These are phyloP conservation scores for Annona squamosa DNA, from an alignment of 164 flowering plant genomes.

Conservation along the genomic window DNA sequence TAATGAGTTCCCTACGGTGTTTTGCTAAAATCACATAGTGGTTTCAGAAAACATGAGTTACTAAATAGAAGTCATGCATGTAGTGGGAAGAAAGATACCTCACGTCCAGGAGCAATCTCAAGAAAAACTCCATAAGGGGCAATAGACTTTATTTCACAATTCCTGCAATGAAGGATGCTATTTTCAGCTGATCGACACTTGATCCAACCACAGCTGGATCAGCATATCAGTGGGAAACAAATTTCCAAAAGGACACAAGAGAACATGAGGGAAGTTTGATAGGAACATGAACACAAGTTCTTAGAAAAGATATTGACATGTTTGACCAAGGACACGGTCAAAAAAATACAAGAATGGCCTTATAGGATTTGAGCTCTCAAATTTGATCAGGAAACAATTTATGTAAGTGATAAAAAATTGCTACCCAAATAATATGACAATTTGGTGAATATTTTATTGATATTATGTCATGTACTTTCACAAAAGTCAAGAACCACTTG, in stretches of 20 bases:
- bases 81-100: conserved; percentile 40
- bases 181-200: background rate
- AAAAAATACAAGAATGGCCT: no score
- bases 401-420: no score
- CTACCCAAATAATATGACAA: no score
- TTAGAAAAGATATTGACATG: no score
- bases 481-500: no score
- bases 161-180: conserved; percentile 32
- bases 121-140: conserved; percentile 89
- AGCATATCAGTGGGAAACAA: background rate
- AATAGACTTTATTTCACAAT: conserved; percentile 82
- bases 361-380: no score
- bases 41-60: background rate
- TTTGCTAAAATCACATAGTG: background rate
- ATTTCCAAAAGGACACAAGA: background rate
- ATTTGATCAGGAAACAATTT: no score
- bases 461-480: no score
- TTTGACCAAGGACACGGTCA: no score
- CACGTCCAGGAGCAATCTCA: conserved; percentile 93
- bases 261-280: no score
- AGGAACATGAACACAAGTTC: no score
- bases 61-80: background rate
- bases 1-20: background rate
- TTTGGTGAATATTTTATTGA: no score
- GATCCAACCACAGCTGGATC: background rate